Conservation (phyloP, 768 basidiomycete genomes). For the Pholiota molesta region DNA sequence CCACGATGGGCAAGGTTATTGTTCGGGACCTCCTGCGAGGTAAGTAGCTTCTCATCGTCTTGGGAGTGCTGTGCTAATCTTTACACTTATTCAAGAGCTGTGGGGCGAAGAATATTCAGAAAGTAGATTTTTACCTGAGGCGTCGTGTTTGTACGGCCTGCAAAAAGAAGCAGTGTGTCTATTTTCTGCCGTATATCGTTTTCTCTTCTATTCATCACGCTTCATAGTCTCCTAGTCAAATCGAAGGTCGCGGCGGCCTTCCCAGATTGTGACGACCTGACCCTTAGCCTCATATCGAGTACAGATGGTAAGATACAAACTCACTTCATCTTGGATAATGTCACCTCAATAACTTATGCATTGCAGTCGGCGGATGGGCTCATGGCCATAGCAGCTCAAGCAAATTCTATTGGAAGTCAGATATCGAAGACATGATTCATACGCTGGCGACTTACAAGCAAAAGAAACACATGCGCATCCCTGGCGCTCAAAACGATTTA, state of each 20-base stretch:
- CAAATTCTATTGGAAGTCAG: conserved; percentile 33
- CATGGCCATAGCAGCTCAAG: conserved; percentile 27
- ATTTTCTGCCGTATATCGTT: background rate
- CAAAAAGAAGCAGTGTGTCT: conserved; percentile 28
- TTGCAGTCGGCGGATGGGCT: conserved; percentile 30
- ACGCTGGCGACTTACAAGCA: conserved; percentile 9
- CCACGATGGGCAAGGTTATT: conserved; percentile 29
- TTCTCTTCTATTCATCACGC: background rate
- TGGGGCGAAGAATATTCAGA: conserved; percentile 15
- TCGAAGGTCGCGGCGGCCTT: background rate
- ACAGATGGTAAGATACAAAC: background rate
- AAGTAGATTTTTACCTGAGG: conserved; percentile 28
- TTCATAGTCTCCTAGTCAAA: background rate
- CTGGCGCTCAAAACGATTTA: conserved; percentile 28
- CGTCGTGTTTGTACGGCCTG: conserved; percentile 29
- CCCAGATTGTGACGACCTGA: background rate
- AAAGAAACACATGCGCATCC: background rate
- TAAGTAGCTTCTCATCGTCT: background rate
- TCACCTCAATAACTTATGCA: background rate
- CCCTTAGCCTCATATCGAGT: background rate
- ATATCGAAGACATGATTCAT: conserved; percentile 27
- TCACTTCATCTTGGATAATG: too few relatives aligned
- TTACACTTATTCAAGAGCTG: conserved; percentile 1
- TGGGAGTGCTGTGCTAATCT: background rate
- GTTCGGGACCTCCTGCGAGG: conserved; percentile 24